These are phyloP conservation scores for Citrullus colocynthis DNA, from an alignment of 306 rosid genomes.

Conservation along the genomic window DNA sequence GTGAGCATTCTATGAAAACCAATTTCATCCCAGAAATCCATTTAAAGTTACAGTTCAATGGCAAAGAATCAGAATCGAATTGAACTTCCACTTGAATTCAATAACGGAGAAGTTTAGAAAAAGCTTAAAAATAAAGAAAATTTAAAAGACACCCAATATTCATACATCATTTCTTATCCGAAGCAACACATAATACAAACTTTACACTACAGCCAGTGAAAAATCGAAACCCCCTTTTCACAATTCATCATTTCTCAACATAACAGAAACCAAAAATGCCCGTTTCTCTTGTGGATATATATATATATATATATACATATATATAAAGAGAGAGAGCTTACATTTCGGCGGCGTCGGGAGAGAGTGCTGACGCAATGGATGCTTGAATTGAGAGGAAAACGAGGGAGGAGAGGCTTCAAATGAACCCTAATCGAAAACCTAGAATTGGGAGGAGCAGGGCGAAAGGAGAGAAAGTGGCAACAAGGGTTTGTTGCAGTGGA, in stretches of 20 bases:
- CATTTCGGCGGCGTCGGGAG: constrained; percentile 2
- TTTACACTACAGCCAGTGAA: neutral
- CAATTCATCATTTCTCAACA: neutral
- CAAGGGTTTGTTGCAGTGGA: constrained; percentile 2
- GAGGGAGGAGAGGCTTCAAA: constrained; percentile 3
- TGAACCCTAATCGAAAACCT: neutral
- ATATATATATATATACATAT: neutral
- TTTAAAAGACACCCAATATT: neutral
- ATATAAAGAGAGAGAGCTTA: neutral
- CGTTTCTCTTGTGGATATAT: neutral
- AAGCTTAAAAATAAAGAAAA: neutral
- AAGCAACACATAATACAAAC: neutral
- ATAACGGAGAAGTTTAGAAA: neutral
- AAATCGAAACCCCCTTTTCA: neutral
- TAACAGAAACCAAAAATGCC: neutral
- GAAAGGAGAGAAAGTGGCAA: neutral
- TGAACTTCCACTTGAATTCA: neutral
- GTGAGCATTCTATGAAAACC: neutral
- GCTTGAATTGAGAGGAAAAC: neutral
- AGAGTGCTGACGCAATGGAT: neutral
- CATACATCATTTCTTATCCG: neutral
- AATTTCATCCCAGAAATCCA: neutral
- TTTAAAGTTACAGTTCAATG: neutral
- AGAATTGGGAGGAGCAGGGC: neutral
- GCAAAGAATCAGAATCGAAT: neutral